Evolutionary conservation across 140 eudicot species (phyloP).

Genomic region (Oenanthe javanica): DNA sequence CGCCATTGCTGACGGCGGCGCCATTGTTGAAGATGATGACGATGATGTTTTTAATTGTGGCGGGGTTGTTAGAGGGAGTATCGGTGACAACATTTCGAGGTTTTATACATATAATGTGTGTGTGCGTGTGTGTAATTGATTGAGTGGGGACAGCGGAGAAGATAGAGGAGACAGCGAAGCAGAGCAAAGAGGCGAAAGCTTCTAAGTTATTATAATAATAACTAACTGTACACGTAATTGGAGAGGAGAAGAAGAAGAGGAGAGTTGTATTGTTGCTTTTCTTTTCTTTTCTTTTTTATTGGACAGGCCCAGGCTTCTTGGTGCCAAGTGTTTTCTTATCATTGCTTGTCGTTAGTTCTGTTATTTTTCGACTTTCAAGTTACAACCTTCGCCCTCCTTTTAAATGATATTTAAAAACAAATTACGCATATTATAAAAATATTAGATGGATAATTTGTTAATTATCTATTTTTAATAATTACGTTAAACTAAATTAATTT

Average conservation of each 20-base stretch:
- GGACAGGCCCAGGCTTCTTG: not conserved
- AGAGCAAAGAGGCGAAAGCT: not conserved
- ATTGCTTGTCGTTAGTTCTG: not conserved
- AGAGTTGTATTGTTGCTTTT: not conserved
- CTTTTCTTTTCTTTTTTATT: not conserved
- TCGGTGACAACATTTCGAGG: slow-evolving; percentile 31
- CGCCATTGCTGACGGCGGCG: slow-evolving; percentile 28
- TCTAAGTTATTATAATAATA: not conserved
- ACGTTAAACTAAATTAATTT: too few relatives aligned
- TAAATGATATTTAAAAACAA: too few relatives aligned
- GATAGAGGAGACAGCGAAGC: slow-evolving; percentile 4
- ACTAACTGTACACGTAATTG: not conserved
- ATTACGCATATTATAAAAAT: too few relatives aligned
- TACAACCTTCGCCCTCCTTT: too few relatives aligned
- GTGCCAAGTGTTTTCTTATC: not conserved
- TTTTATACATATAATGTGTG: not conserved
- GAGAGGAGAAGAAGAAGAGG: not conserved
- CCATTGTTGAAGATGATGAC: slow-evolving; percentile 30
- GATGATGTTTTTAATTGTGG: slow-evolving; percentile 20
- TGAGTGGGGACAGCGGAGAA: not conserved
- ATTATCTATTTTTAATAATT: too few relatives aligned
- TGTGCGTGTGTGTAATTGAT: not conserved
- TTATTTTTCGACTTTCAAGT: too few relatives aligned
- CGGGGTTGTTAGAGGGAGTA: slow-evolving; percentile 48
- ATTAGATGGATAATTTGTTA: too few relatives aligned